Conservation (phyloP, 495 filamentous ascomycete species). For the Amniculicola lignicola region DNA sequence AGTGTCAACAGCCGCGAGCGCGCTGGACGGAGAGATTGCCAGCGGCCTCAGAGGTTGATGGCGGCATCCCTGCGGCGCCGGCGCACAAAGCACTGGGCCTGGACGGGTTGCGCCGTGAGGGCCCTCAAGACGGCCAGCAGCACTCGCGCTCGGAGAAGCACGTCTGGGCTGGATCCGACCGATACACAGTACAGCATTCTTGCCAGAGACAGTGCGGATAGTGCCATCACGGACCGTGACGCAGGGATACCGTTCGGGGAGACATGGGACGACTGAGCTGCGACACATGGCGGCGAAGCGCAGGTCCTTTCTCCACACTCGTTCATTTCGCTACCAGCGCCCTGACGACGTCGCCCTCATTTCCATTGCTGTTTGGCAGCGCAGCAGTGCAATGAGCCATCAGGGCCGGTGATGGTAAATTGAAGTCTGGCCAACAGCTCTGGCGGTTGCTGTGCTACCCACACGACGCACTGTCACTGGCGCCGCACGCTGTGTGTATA, state of each 20-base stretch:
- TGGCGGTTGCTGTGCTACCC: background rate
- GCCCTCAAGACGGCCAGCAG: background rate
- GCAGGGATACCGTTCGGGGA: conserved; percentile 10
- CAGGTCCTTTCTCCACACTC: conserved; percentile 33
- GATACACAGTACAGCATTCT: background rate
- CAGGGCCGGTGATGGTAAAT: background rate
- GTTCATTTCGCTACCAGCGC: conserved; percentile 32
- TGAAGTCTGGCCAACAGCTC: background rate
- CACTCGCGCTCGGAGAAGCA: background rate
- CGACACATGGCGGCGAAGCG: conserved; percentile 27
- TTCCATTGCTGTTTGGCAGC: background rate
- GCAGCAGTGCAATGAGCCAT: background rate
- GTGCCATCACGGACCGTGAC: background rate
- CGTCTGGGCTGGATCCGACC: background rate
- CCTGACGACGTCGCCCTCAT: conserved; percentile 13
- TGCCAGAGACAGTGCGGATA: background rate
- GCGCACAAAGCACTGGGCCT: background rate
- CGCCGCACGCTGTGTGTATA: background rate
- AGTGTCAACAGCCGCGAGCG: background rate
- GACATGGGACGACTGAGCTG: conserved; percentile 2
- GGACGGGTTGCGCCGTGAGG: background rate
- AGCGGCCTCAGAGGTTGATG: background rate
- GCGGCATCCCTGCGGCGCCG: background rate
- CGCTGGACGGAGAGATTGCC: background rate
- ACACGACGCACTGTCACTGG: conserved; percentile 2